Evolutionary conservation across 2,329 filamentous ascomycete species (phyloP).

Genomic region (Aspergillus novofumigatus): DNA sequence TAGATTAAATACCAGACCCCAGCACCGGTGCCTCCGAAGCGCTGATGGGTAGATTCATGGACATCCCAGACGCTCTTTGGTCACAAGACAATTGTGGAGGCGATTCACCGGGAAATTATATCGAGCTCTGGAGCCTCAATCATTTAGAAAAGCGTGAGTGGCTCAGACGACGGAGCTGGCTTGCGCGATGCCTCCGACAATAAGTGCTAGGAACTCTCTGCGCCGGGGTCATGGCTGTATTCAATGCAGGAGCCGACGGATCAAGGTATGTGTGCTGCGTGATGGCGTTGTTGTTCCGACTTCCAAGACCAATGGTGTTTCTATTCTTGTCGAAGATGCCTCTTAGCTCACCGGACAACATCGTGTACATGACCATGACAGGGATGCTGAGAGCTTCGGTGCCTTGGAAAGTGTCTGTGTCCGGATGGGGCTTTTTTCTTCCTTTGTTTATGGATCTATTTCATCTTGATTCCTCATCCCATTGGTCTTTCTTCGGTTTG

Average conservation of each 20-base stretch:
- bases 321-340: background rate
- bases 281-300: background rate
- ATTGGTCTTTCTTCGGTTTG: constrained; percentile 2
- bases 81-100: background rate
- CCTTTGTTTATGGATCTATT: background rate
- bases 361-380: background rate
- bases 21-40: background rate
- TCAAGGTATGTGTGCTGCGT: constrained; percentile 17
- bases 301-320: background rate
- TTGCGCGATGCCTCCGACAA: constrained; percentile 16
- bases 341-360: background rate
- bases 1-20: constrained; percentile 11
- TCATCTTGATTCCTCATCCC: background rate
- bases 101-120: background rate
- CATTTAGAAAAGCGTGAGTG: background rate
- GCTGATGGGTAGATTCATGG: background rate
- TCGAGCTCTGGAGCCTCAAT: background rate
- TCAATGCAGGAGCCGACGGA: constrained; percentile 16
- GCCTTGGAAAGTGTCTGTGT: background rate
- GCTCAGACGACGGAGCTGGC: background rate
- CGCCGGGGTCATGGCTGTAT: constrained; percentile 13
- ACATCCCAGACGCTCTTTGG: background rate
- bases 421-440: background rate
- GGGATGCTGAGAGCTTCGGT: background rate
- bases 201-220: constrained; percentile 10